These are phyloP conservation scores for Luffa aegyptiaca DNA, from an alignment of 306 rosid genomes.

Conservation along the genomic window DNA sequence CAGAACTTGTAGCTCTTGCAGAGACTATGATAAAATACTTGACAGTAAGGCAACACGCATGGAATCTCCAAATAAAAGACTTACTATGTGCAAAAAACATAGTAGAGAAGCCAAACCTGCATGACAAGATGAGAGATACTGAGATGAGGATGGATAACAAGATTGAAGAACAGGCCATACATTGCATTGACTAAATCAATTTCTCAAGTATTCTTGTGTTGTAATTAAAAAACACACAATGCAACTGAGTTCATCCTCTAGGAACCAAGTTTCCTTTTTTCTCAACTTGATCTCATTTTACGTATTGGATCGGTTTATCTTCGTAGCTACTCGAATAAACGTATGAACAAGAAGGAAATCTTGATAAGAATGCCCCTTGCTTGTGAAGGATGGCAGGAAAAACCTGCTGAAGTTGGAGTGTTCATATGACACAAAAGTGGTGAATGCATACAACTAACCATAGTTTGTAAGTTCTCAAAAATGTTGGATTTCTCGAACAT, in stretches of 20 bases:
- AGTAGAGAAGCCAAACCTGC: slow-evolving; percentile 47
- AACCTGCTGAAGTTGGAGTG: background rate
- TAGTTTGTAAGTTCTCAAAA: background rate
- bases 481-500: background rate
- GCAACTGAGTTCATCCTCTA: background rate
- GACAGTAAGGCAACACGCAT: slow-evolving; percentile 2
- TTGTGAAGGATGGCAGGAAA: background rate
- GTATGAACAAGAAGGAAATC: background rate
- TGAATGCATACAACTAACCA: background rate
- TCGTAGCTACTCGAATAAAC: background rate
- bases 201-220: background rate
- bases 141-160: background rate
- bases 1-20: background rate
- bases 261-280: background rate
- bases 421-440: background rate
- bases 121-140: background rate
- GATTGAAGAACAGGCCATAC: background rate
- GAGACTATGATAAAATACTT: background rate
- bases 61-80: slow-evolving; percentile 13
- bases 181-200: background rate
- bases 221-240: background rate
- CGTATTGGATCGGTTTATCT: background rate
- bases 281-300: background rate
- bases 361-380: background rate
- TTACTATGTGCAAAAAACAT: slow-evolving; percentile 43